phyloP scores from a whole-genome alignment of 2,329 filamentous ascomycete genomes.

The Lasiodiplodia citricola region DNA sequence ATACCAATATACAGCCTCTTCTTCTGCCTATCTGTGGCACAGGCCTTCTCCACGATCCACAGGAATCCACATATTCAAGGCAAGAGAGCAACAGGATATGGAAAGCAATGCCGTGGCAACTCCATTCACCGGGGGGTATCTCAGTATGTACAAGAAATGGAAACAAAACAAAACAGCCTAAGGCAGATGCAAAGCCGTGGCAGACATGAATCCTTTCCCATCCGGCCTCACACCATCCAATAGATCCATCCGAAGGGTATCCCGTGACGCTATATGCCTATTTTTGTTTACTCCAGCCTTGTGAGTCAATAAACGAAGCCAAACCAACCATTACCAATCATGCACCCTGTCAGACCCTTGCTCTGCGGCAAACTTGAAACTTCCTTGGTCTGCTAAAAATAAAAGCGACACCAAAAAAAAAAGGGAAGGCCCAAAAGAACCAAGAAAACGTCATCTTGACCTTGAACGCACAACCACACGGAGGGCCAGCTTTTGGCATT shows the following conservation, averaged over 20 bases:
- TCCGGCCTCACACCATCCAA: not conserved
- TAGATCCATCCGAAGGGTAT: not conserved
- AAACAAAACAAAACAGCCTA: not conserved
- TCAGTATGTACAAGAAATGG: not conserved
- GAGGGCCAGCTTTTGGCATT: too few relatives aligned
- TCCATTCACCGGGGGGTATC: not conserved
- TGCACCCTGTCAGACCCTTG: not conserved
- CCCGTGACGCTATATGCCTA: not conserved
- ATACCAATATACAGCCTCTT: constrained; percentile 15
- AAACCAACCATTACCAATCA: not conserved
- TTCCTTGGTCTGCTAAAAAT: not conserved
- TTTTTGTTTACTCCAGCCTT: not conserved
- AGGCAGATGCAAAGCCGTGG: not conserved
- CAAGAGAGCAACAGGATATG: not conserved
- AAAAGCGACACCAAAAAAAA: not conserved
- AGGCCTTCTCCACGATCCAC: not conserved
- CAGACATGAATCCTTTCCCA: not conserved
- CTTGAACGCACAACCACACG: too few relatives aligned
- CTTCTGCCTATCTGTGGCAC: not conserved
- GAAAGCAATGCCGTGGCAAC: not conserved
- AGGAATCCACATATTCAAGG: not conserved
- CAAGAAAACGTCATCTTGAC: not conserved
- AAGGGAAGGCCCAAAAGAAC: not conserved
- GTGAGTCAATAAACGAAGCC: not conserved
- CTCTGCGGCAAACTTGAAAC: not conserved